Percentiles rank a stretch among this genome's conserved stretches.
Conservation (phyloP, 768 basidiomycete species). For the Kwoniella dejecticola region DNA sequence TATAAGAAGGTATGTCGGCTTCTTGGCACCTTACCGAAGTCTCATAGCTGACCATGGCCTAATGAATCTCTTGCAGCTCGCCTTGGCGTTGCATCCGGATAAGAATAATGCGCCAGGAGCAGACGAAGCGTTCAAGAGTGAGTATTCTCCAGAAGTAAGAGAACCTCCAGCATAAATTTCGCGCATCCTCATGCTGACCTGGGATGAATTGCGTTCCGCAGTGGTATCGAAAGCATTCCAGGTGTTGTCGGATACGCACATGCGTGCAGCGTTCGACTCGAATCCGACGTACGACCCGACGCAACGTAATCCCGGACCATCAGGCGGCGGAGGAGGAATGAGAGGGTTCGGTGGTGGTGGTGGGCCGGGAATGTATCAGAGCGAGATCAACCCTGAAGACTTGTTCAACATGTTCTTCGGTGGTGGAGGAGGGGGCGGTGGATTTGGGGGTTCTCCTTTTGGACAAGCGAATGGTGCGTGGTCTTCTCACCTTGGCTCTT, state of each 20-base stretch:
- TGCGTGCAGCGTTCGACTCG: slow-evolving; percentile 81
- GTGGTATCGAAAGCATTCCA: slow-evolving; percentile 99
- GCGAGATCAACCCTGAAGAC: slow-evolving; percentile 89
- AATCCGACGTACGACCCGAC: slow-evolving; percentile 70
- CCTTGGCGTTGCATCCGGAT: slow-evolving; percentile 63
- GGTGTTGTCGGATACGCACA: slow-evolving; percentile 88
- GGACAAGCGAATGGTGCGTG: slow-evolving; percentile 60
- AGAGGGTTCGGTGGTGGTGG: slow-evolving; percentile 46
- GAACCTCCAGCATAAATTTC: neutral
- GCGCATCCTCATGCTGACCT: neutral
- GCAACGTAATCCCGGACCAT: slow-evolving; percentile 72
- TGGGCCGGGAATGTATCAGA: slow-evolving; percentile 44
- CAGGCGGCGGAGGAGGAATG: slow-evolving; percentile 53
- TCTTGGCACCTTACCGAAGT: neutral
- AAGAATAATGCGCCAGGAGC: slow-evolving; percentile 85
- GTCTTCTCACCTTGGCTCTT: neutral
- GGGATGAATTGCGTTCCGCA: slow-evolving; percentile 53
- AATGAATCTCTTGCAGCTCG: slow-evolving; percentile 65
- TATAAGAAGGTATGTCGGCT: slow-evolving; percentile 77
- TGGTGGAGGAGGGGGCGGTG: slow-evolving; percentile 54
- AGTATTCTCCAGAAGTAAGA: slow-evolving; percentile 46
- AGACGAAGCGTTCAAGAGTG: slow-evolving; percentile 97
- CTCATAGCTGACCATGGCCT: slow-evolving; percentile 2
- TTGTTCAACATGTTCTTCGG: slow-evolving; percentile 99
- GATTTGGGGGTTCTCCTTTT: slow-evolving; percentile 58